Evolutionary conservation across 495 filamentous ascomycete genomes (phyloP).

Genomic region (Gamarada debralockiae): DNA sequence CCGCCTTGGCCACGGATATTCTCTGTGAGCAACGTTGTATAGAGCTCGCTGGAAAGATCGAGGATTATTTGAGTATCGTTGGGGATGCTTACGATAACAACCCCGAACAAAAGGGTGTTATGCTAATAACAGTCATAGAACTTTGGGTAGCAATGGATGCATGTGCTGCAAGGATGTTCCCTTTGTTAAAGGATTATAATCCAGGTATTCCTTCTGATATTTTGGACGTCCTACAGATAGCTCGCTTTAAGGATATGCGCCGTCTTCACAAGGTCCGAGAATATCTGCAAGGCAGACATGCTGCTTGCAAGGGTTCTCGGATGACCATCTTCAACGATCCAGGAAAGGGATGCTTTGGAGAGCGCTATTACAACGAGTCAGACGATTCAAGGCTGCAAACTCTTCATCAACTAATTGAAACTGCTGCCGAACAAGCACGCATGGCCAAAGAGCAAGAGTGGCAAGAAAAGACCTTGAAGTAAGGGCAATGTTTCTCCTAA

Average conservation of each 20-base stretch:
- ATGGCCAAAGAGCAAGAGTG: slow-evolving; percentile 36
- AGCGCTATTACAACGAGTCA: slow-evolving; percentile 32
- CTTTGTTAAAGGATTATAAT: slow-evolving; percentile 9
- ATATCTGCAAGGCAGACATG: slow-evolving; percentile 33
- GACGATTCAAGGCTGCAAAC: slow-evolving; percentile 21
- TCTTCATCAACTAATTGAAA: slow-evolving; percentile 29
- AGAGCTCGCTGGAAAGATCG: slow-evolving; percentile 33
- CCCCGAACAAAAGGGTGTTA: slow-evolving; percentile 30
- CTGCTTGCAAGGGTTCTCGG: neutral
- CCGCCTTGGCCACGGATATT: neutral
- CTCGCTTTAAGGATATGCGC: slow-evolving; percentile 29
- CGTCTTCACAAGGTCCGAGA: slow-evolving; percentile 36
- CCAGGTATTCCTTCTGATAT: slow-evolving; percentile 23
- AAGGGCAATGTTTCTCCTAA: too few species aligned
- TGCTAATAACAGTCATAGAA: slow-evolving; percentile 18
- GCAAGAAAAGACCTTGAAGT: slow-evolving; percentile 22
- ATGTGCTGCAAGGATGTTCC: slow-evolving; percentile 1
- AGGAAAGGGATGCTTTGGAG: slow-evolving; percentile 36
- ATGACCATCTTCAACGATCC: slow-evolving; percentile 38
- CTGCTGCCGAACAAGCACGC: slow-evolving; percentile 19
- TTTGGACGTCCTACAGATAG: slow-evolving; percentile 39
- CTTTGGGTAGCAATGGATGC: slow-evolving; percentile 19
- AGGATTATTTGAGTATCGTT: slow-evolving; percentile 28
- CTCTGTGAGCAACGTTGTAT: slow-evolving; percentile 3
- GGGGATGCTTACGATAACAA: slow-evolving; percentile 39